Base-by-base conservation (phyloP, 768 basidiomycete genomes). In the Sistotremastrum suecicum region DNA sequence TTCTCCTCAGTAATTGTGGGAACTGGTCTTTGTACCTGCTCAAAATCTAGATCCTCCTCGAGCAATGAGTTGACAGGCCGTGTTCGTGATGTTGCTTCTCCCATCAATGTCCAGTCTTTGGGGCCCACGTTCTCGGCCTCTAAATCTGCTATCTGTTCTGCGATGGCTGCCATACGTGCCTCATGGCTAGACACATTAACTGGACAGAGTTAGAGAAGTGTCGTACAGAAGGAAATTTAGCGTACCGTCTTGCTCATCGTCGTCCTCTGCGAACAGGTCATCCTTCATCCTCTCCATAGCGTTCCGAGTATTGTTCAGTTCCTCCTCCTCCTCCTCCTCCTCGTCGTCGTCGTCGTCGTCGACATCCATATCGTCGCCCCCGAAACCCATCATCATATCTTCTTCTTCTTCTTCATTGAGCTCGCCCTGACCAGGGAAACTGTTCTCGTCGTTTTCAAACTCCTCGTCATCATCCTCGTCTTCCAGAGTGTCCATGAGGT, bases 31-130 rank as follows among this genome's bases (percentile, higher is more conserved):
- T 80, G 76, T 28, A 81, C 76, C 31, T 89, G 81, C 49, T 98
- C 95, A 52, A 91, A 98, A 47, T 97, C 94, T 32, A 99, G 72
- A 61, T 95, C 88, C 58, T 98, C 86, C 60, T 88, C 87, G 8
- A 99, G 71, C 12, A 98, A 68, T 6, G 86, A 84, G 61, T 99
- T 91, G 58, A 88, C 78, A 3, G 95, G 94, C 43, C 95, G 74
- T 38, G 80, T 63, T 37, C 80, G 75, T 5, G 89, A 76, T 20
- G 75, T 76, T 33, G 89, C 87, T 63, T 98, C 94, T 41, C 95
- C 92, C 69, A 86, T 75, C 31, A 95, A 70, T 5, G 80, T 80
- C 95, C 95, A 99, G 49, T 88, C 80, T 63, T 97, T 97, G 43
- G 76, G 71, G 2, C 77, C 80, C 43, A 94, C 75, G 60, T 94